Evolutionary conservation across 2,329 filamentous ascomycete genomes (phyloP), one percentile per base, ranked within the genome.

Genomic region (Ophiosphaerella herpotricha): DNA sequence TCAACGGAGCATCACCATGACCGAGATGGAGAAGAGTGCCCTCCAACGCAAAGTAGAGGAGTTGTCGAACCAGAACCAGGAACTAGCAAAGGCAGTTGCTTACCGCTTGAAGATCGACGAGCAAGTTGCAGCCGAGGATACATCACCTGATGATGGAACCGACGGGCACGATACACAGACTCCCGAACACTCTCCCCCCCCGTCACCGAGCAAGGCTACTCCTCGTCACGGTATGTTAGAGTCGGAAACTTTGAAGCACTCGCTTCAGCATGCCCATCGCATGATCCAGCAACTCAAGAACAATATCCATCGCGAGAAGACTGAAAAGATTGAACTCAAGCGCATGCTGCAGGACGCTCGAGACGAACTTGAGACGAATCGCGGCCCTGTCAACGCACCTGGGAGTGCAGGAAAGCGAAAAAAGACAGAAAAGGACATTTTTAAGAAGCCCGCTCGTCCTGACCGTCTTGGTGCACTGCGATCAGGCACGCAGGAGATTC

Each of bases 241-340:
- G 74, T 88, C 91, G 0, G 94, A 99, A 76, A 99, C 94, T 0
- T 78, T 99, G 60, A 95, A 94, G 77, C 95, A 92, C 46, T 97
- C 93, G 23, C 82, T 97, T 24, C 88, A 91, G 60, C 94, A 99
- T 71, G 93, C 94, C 34, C 94, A 97, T 72, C 86, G 93, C 50
- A 97, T 96, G 76, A 97, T 99, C 51, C 93, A 97, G 72, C 96
- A 91, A 65, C 84, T 97, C 61, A 91, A 96, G 74, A 91, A 89
- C 72, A 96, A 92, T 65, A 89, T 97, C 39, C 93, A 99, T 73
- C 89, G 94, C 31, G 94, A 99, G 74, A 99, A 97, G 85, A 97
- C 93, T 0, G 94, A 99, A 74, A 99, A 97, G 79, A 84, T 97
- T 24, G 94, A 99, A 74, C 83, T 97, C 46, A 92, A 91, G 75